Base-by-base conservation (phyloP, 495 filamentous ascomycete genomes). In the Tetracladium setigerum region DNA sequence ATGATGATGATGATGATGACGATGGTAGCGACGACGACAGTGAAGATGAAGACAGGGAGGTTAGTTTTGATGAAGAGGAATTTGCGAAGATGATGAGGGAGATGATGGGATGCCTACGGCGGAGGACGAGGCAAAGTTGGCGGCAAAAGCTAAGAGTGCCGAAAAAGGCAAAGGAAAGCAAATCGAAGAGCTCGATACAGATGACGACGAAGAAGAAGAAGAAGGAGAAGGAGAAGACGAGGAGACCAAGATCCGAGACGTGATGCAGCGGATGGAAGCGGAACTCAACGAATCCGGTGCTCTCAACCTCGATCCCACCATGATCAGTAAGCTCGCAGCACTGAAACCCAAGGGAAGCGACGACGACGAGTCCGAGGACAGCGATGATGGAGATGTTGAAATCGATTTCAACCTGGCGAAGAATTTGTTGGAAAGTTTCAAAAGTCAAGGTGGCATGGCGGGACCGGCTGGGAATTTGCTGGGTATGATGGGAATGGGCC, bases 391-490 rank as follows among this genome's bases (percentile, higher is more conserved):
- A 53, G 83, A 82, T 47, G 73, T 89, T 10, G 73, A 90, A 49
- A 77, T 87, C 36, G 87, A 95, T 56, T 85, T 87, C 59, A 89
- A 90, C 41, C 75, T 98, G 5, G 90, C 86, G 31, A 88, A 87
- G 60, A 96, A 95, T 58, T 63, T 96, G 17, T 68, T 96, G n/a
- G 86, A 95, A 66, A 87, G 84, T 58, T 87, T 97, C 58, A 92
- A 95, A 54, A 81, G 82, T 22, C 90, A 96, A 60, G 87, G 69
- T 5, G 91, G 91, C 32, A 74, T 84, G 65, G 70, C 89, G 11
- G 91, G 91, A 0, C 91, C 91, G 1, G 83, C 82, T 4, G 83
- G 90, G 1, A 96, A 95, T 61, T 62, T 97, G 47, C 70, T 97
- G 53, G 82, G 81, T 4, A 74, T 89, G 71, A 82, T 95, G 87